Base-by-base conservation (phyloP, 495 filamentous ascomycete species). In the Diplogelasinospora grovesii region DNA sequence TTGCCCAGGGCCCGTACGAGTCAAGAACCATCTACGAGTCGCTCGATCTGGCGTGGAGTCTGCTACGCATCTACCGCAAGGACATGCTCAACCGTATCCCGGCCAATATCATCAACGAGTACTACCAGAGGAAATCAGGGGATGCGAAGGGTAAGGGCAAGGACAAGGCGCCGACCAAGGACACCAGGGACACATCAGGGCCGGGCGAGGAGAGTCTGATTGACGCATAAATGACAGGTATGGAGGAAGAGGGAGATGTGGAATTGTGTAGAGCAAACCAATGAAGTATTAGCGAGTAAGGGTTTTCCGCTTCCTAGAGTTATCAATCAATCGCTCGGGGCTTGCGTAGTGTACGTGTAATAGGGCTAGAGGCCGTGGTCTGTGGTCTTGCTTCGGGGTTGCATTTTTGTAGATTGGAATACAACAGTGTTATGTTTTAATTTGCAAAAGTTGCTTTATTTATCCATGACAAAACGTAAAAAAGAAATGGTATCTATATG, bases 1-100 rank as follows among this genome's bases (percentile, higher is more conserved):
- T 99, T 70, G 71, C 70, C 45, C 92, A 99, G 67, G 83, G 84
- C 27, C 69, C 92, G 25, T 99, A 99, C 64, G 92, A 99, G 65
- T 77, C 77, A 27, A 81, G 92, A 44, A 83, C 73, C 33, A 94
- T 97, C 57, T 86, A 71, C 63, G 92, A 99, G 63, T 89, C 85
- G 22, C 74, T 99, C 32, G 92, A 99, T 58, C 79, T 89, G 51
- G 93, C 92, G 46, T 99, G 92, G 92, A 87, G 86, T 56, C 61
- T 99, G 55, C 77, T 99, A 40, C 78, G 93, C 51, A 93, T 97
- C 63, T 97, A 90, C 69, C 89, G 90, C 53, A 93, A 89, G 75
- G 93, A 97, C 54, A 69, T 95, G 53, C 83, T 99, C 52, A 99
- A 97, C 69, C 86, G 89, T 68, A 94, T 99, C 57, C 93, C 92